phyloP scores from a whole-genome alignment of 345 rosid genomes.

The Brassica incana region DNA sequence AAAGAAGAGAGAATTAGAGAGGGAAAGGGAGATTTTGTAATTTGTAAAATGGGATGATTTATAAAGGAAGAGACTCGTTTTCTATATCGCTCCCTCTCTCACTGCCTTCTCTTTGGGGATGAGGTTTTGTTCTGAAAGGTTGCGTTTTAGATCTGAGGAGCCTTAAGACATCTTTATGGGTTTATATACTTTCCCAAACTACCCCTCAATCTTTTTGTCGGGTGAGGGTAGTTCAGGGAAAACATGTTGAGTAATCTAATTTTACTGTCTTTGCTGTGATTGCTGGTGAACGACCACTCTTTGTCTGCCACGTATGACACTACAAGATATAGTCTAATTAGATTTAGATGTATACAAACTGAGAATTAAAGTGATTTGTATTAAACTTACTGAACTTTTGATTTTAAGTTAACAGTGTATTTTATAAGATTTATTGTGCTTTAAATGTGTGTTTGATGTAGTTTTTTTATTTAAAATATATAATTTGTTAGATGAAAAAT shows the following conservation, averaged over 20 bases:
- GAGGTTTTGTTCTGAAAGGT: conserved; percentile 30
- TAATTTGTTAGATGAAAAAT: too few species aligned
- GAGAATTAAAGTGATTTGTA: neutral
- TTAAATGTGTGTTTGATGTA: too few species aligned
- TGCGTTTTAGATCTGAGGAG: conserved; percentile 35
- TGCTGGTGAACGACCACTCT: conserved; percentile 22
- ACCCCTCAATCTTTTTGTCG: conserved; percentile 10
- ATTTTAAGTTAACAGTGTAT: neutral
- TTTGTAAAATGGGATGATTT: conserved; percentile 37
- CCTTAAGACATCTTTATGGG: neutral
- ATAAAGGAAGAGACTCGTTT: conserved; percentile 33
- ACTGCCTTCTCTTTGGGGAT: conserved; percentile 9
- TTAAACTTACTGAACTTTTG: neutral
- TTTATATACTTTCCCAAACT: conserved; percentile 20
- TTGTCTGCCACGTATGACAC: conserved; percentile 23
- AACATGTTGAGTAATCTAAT: neutral
- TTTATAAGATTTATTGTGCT: too few species aligned
- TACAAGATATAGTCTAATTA: neutral
- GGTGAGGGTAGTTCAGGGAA: neutral
- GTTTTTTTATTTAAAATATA: too few species aligned
- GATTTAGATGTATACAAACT: neutral
- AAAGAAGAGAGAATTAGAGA: conserved; percentile 20
- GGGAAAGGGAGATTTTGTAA: conserved; percentile 32
- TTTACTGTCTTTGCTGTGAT: conserved; percentile 6
- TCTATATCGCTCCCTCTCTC: conserved; percentile 28